phyloP scores from a whole-genome alignment of 805 yeast species.

The Hanseniaspora lachancei region DNA sequence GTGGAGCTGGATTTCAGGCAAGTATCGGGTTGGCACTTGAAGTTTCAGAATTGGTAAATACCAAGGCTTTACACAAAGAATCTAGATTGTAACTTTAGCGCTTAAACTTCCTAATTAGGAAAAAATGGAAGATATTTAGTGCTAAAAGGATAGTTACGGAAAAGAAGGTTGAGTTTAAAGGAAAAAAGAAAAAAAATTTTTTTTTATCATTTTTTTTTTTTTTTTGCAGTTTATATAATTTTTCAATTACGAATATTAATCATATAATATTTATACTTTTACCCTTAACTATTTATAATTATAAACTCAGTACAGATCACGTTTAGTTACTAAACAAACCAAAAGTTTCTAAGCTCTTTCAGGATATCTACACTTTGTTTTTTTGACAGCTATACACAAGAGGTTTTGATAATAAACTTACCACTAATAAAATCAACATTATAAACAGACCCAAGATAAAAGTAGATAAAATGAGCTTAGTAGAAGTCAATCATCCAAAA shows the following conservation, averaged over 20 bases:
- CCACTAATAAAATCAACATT: background rate
- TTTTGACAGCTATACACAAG: no score
- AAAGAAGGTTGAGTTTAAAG: conserved; percentile 2
- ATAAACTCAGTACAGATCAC: no score
- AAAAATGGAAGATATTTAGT: background rate
- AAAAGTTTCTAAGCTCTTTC: no score
- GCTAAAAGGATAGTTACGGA: no score
- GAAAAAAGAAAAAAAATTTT: conserved; percentile 17
- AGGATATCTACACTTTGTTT: no score
- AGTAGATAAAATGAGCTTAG: background rate
- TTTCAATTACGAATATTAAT: background rate
- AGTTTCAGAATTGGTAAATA: conserved; percentile 30
- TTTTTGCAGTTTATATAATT: no score
- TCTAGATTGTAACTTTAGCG: conserved; percentile 10
- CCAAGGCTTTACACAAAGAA: conserved; percentile 15
- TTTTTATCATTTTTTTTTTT: background rate
- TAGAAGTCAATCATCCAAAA: background rate
- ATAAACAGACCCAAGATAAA: background rate
- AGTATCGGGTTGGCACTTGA: conserved; percentile 50
- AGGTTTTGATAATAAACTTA: background rate
- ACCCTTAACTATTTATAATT: no score
- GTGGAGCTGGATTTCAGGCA: conserved; percentile 66
- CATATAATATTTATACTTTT: no score
- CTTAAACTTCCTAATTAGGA: background rate
- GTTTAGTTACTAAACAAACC: no score